These are phyloP conservation scores for Drechmeria coniospora DNA, from an alignment of 2,329 filamentous ascomycete species.

Conservation along the genomic window DNA sequence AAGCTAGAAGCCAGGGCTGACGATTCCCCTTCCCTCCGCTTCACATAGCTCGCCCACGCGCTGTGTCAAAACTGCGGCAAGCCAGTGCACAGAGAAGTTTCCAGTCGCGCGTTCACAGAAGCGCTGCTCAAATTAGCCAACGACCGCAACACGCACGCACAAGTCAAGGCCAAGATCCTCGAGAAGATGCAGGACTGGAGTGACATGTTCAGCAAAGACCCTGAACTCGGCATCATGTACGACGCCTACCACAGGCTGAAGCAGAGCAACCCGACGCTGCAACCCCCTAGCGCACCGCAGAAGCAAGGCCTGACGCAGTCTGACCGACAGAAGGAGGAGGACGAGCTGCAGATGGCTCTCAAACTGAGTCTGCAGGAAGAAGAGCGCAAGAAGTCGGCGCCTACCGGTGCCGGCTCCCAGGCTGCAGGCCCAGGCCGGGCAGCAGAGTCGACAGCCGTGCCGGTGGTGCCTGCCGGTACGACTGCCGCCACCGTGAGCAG, in stretches of 20 bases:
- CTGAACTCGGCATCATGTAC: conserved; percentile 94
- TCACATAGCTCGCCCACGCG: conserved; percentile 62
- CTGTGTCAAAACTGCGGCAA: conserved; percentile 84
- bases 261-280: conserved; percentile 69
- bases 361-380: conserved; percentile 88
- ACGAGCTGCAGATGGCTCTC: conserved; percentile 91
- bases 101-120: conserved; percentile 87
- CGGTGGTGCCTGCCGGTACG: conserved; percentile 60
- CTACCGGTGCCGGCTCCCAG: conserved; percentile 16
- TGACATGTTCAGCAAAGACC: conserved; percentile 80
- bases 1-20: no score
- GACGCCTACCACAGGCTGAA: conserved; percentile 85
- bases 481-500: conserved; percentile 93
- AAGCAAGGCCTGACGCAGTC: conserved; percentile 83
- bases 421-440: conserved; percentile 22
- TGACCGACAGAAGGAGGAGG: conserved; percentile 89
- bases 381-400: conserved; percentile 37
- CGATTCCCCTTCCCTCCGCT: conserved; percentile 1
- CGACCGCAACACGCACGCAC: conserved; percentile 88
- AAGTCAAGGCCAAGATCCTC: conserved; percentile 93
- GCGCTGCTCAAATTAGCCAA: conserved; percentile 78
- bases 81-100: conserved; percentile 74
- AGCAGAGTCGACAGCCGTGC: conserved; percentile 26
- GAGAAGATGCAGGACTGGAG: conserved; percentile 95
- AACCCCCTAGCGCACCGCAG: conserved; percentile 80